Base-by-base conservation (phyloP, 495 filamentous ascomycete genomes). In the Neurospora intermedia region DNA sequence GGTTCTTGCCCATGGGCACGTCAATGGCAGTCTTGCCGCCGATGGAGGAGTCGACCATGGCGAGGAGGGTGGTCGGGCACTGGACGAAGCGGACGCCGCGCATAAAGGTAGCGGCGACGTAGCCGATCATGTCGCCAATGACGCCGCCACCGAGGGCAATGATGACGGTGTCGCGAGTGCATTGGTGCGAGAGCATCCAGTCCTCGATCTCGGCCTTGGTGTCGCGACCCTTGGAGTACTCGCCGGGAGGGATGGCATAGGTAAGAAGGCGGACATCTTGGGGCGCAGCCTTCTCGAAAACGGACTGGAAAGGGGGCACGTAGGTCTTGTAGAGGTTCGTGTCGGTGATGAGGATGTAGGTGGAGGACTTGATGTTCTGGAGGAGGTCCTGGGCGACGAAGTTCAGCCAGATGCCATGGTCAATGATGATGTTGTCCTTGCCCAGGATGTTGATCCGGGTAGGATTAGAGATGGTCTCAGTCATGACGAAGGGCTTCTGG, bases 21-120 rank as follows among this genome's bases (percentile, higher is more conserved):
- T 99, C 96, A 80, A 99, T 98, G 70, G 96, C 96, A 18, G 96
- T 98, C 87, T 99, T 99, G 62, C 96, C 96, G 71, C 96, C 96
- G 81, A 99, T 97, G 54, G 94, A 97, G 41, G 94, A 98, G 83
- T 99, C 96, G 23, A 99, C 96, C 96, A 99, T 99, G 73, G 96
- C 88, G 72, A 99, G 88, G 45, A 99, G 86, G 0, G 94, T 97
- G 48, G 96, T 98, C 3, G 96, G 96, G 70, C 98, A 94, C 83
- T 99, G 96, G 43, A 97, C 93, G 82, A 96, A 97, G 76, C 92
- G 92, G 69, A 99, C 92, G 66, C 96, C 96, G 73, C 96, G 89
- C 94, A 98, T 99, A 84, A 98, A 99, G 70, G 96, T 99, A 48
- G 96, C 92, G 31, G 96, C 96, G 31, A 98, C 92, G 81, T 97